Evolutionary conservation across 192 early-diverging fungal genomes (phyloP).

Genomic region (Mortierella antarctica): DNA sequence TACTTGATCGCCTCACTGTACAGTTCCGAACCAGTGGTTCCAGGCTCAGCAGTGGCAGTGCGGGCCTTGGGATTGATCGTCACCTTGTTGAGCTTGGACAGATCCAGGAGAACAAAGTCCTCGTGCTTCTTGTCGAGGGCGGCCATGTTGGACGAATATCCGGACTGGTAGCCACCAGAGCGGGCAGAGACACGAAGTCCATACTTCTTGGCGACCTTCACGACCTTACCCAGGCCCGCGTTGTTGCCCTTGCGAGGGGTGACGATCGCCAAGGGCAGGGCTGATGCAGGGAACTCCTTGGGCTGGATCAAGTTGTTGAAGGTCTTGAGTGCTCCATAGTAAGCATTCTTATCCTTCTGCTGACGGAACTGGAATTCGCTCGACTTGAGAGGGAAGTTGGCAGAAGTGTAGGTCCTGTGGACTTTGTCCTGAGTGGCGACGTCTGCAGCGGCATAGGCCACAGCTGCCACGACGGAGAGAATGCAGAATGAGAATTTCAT

Average conservation of each 20-base stretch:
- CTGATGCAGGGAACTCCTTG: slow-evolving; percentile 32
- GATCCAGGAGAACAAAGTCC: slow-evolving; percentile 46
- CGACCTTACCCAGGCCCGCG: slow-evolving; percentile 26
- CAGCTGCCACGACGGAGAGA: slow-evolving; percentile 39
- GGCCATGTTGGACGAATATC: slow-evolving; percentile 50
- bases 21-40: slow-evolving; percentile 42
- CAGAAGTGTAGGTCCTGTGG: slow-evolving; percentile 10
- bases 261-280: slow-evolving; percentile 34
- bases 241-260: slow-evolving; percentile 38
- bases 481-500: slow-evolving; percentile 47
- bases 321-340: slow-evolving; percentile 48
- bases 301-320: slow-evolving; percentile 52
- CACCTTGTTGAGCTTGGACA: slow-evolving; percentile 46
- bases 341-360: slow-evolving; percentile 27
- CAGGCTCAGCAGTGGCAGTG: slow-evolving; percentile 49
- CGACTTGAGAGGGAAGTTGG: slow-evolving; percentile 14
- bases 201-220: slow-evolving; percentile 38
- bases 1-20: slow-evolving; percentile 49
- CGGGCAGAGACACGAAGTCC: slow-evolving; percentile 48
- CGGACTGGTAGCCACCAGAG: slow-evolving; percentile 47
- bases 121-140: slow-evolving; percentile 36
- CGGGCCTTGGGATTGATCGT: slow-evolving; percentile 25
- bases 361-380: slow-evolving; percentile 44
- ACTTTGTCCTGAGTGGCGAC: slow-evolving; percentile 15
- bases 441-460: slow-evolving; percentile 26